These are phyloP conservation scores for Ustilago trichophora DNA, from an alignment of 1,284 basidiomycete species.

Conservation along the genomic window DNA sequence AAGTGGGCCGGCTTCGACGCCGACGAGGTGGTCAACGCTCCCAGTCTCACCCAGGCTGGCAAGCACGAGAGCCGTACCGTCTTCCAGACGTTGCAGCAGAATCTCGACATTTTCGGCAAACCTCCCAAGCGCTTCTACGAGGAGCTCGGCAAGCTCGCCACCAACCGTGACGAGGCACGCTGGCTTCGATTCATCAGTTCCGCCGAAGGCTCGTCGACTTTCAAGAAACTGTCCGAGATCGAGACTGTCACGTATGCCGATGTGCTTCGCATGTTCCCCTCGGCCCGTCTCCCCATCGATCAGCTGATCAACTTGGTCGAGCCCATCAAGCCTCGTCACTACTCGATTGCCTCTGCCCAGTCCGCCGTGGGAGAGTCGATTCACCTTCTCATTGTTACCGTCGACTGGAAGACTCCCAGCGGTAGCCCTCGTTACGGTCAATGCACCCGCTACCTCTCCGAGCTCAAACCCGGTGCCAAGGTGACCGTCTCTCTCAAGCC, in stretches of 20 bases:
- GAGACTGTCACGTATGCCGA: slow-evolving; percentile 96
- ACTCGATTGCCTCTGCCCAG: slow-evolving; percentile 95
- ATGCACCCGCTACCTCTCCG: slow-evolving; percentile 92
- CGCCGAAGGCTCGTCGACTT: slow-evolving; percentile 87
- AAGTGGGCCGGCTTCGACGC: slow-evolving; percentile 89
- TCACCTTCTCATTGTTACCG: slow-evolving; percentile 92
- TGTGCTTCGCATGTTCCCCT: slow-evolving; percentile 80
- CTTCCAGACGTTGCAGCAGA: slow-evolving; percentile 94
- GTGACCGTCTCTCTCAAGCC: slow-evolving; percentile 98
- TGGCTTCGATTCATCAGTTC: slow-evolving; percentile 91
- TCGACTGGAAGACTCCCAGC: slow-evolving; percentile 87
- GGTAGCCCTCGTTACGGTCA: slow-evolving; percentile 87
- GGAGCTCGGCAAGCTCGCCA: slow-evolving; percentile 82
- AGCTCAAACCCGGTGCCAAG: slow-evolving; percentile 83
- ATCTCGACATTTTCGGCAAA: slow-evolving; percentile 93
- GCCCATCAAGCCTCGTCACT: slow-evolving; percentile 88
- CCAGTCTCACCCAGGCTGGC: slow-evolving; percentile 69
- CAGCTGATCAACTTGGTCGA: slow-evolving; percentile 83
- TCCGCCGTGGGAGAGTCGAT: slow-evolving; percentile 92
- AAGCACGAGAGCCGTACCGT: slow-evolving; percentile 81
- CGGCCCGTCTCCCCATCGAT: slow-evolving; percentile 78
- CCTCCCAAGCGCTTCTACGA: slow-evolving; percentile 96
- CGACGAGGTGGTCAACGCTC: slow-evolving; percentile 81
- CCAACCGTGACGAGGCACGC: slow-evolving; percentile 77
- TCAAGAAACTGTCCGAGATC: slow-evolving; percentile 93